These are phyloP conservation scores for Schwanniomyces pseudopolymorphus DNA, from an alignment of 805 yeast genomes.

Conservation along the genomic window DNA sequence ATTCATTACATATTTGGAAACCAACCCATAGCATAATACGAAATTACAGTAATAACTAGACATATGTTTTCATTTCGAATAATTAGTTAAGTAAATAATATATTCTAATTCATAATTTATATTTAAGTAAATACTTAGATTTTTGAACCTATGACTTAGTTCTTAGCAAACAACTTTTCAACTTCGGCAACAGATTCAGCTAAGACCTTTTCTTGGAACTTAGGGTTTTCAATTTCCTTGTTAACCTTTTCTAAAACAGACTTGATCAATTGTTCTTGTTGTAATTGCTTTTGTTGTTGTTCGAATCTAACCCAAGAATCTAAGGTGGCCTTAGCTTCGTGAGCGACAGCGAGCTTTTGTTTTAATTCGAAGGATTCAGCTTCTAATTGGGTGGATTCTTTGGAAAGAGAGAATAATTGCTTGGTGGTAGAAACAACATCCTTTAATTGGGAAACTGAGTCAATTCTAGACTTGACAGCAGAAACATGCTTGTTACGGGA, in stretches of 20 bases:
- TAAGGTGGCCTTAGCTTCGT: constrained; percentile 90
- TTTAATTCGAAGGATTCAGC: constrained; percentile 90
- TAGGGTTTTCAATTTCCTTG: constrained; percentile 78
- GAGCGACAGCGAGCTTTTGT: constrained; percentile 83
- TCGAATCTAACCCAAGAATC: constrained; percentile 99
- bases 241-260: constrained; percentile 86
- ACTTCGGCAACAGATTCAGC: constrained; percentile 89
- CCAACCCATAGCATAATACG: constrained; percentile 43
- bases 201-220: constrained; percentile 91
- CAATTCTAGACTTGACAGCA: constrained; percentile 92
- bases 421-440: constrained; percentile 91
- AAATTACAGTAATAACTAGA: constrained; percentile 7
- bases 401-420: constrained; percentile 88
- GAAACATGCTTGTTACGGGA: constrained; percentile 88
- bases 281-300: constrained; percentile 91
- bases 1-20: constrained; percentile 83
- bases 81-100: neutral
- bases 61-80: neutral
- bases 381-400: constrained; percentile 95
- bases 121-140: constrained; percentile 2
- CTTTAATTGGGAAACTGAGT: constrained; percentile 81
- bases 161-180: constrained; percentile 74
- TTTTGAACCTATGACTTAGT: constrained; percentile 16
- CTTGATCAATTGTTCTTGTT: constrained; percentile 88
- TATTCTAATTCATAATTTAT: constrained; percentile 11